These are phyloP conservation scores for Pluteus cervinus DNA, from an alignment of 768 basidiomycete species.

Conservation along the genomic window DNA sequence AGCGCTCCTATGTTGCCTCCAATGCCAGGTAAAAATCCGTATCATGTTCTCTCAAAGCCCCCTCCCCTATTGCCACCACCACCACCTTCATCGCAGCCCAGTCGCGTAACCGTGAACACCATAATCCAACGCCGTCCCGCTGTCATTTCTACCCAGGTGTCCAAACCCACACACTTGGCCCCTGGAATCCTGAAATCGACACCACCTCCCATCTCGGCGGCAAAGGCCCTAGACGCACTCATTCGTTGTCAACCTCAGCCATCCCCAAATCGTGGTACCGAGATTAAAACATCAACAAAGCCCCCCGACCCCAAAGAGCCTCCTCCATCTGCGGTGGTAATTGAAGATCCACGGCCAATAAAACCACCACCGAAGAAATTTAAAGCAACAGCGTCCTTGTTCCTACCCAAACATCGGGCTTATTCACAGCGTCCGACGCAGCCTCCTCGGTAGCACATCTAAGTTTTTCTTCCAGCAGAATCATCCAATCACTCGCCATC, in stretches of 20 bases:
- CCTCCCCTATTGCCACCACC: conserved; percentile 26
- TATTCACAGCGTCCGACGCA: conserved; percentile 47
- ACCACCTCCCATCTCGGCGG: conserved; percentile 12
- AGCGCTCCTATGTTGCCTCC: conserved; percentile 47
- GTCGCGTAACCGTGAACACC: conserved; percentile 47
- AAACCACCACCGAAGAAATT: conserved; percentile 43
- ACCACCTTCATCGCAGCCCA: conserved; percentile 25
- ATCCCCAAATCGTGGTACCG: not conserved
- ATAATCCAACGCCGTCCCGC: conserved; percentile 30
- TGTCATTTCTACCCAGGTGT: not conserved
- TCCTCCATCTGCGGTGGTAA: conserved; percentile 11
- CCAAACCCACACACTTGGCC: conserved; percentile 11
- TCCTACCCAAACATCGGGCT: conserved; percentile 73
- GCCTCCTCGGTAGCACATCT: no score
- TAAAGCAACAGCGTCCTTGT: conserved; percentile 57
- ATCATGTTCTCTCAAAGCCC: conserved; percentile 33
- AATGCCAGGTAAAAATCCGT: conserved; percentile 40
- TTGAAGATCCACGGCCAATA: conserved; percentile 15
- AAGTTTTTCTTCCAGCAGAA: conserved; percentile 1
- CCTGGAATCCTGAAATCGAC: conserved; percentile 9
- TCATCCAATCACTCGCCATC: conserved; percentile 13
- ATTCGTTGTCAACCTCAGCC: not conserved
- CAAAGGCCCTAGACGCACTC: no score
- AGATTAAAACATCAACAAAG: conserved; percentile 4
- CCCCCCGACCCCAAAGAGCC: conserved; percentile 6